Evolutionary conservation across 768 basidiomycete species (phyloP), one percentile per base, ranked within the genome.

Genomic region (Hygrocybe coccinea): DNA sequence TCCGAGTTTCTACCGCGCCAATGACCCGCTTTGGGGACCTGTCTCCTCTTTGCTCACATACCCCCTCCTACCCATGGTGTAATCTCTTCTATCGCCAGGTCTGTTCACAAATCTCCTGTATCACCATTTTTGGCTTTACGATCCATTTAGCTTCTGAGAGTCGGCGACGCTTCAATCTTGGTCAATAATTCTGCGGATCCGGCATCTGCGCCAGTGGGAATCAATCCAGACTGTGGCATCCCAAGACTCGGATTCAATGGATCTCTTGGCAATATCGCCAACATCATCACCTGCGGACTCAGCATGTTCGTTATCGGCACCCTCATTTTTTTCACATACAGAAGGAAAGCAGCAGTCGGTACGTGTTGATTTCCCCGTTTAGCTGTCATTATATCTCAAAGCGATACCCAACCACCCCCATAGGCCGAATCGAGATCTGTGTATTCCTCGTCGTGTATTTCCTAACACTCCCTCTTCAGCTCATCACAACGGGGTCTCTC

Each of bases 31-130:
- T 91, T 67, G 89, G 89, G 56, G 85, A 89, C 64, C 91, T 89
- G 69, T 67, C 76, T 64, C 72, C 81, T 17, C 74, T 89, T 50
- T 92, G 91, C 69, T 72, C 75, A 39, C 70, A 80, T 41, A 80
- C 81, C 8, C 90, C 91, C 1, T 89, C 87, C 45, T 88, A 95
- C 65, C 83, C 94, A 0, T 89, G 91, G 83, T 97, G 95, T 74
- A 97, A 97, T 67, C 85, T 97, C 62, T 95, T 95, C 74, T 93
- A 93, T 73, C 81, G 82, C 57, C 92, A 95, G 77, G 85, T 92
- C 19, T 61, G 74, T 64, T 50, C 22, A 56, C n/a, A 58, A 56
- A 52, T 62, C 56, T 37, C 29, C 35, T 36, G 12, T 6, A 39
- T 33, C 12, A 48, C 44, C 19, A 44, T 22, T 17, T 45, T 41